Conservation (phyloP, 2,329 filamentous ascomycete genomes). For the Trichoderma polysporum region DNA sequence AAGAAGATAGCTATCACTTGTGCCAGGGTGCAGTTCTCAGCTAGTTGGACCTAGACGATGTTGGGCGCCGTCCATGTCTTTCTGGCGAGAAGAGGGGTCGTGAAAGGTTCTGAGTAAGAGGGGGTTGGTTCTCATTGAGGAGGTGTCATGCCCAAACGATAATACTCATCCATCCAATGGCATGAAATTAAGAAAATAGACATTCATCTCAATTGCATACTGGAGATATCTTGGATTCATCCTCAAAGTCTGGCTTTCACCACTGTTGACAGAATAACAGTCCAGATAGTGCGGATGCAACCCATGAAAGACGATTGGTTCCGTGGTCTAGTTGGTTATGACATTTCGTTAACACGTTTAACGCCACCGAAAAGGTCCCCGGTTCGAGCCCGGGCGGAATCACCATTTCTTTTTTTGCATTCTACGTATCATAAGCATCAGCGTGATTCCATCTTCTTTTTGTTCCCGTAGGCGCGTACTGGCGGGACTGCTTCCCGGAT, state of each 20-base stretch:
- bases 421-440: background rate
- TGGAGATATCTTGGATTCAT: background rate
- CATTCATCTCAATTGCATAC: background rate
- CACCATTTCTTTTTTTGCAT: constrained; percentile 11
- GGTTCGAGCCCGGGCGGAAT: constrained; percentile 21
- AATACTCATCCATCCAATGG: background rate
- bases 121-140: background rate
- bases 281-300: fast-evolving
- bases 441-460: background rate
- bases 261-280: background rate
- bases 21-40: background rate
- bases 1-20: background rate
- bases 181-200: background rate
- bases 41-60: background rate
- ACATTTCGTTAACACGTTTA: constrained; percentile 20
- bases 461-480: background rate
- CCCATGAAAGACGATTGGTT: constrained; percentile 4
- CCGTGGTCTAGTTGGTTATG: constrained; percentile 21
- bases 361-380: constrained; percentile 21
- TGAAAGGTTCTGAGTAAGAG: background rate
- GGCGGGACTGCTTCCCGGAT: background rate
- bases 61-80: background rate
- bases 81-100: background rate
- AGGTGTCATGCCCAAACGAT: background rate
- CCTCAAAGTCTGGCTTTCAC: background rate